Conservation (phyloP, 2,329 filamentous ascomycete genomes). For the Fusarium domesticum region DNA sequence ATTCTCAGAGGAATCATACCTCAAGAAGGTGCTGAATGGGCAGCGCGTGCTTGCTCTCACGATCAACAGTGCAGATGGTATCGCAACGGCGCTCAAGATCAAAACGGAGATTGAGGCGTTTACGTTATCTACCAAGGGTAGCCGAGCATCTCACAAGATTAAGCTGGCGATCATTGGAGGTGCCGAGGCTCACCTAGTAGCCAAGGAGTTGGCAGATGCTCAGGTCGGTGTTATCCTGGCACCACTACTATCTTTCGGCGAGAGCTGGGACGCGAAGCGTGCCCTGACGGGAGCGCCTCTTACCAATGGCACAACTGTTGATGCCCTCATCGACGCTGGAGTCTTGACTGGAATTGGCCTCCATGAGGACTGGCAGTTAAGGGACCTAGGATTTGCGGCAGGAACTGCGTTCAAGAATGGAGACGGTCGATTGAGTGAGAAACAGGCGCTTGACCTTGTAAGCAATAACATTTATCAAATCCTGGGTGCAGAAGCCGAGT, state of each 20-base stretch:
- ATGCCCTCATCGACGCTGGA: constrained; percentile 56
- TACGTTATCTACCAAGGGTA: constrained; percentile 17
- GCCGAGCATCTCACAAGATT: constrained; percentile 33
- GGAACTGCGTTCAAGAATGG: constrained; percentile 59
- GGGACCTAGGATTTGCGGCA: constrained; percentile 58
- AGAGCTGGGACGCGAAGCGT: constrained; percentile 59
- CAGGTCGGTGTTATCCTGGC: constrained; percentile 58
- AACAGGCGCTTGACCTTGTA: constrained; percentile 55
- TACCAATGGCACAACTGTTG: constrained; percentile 61
- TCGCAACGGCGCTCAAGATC: constrained; percentile 56
- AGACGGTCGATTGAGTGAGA: constrained; percentile 49
- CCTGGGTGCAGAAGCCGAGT: constrained; percentile 45
- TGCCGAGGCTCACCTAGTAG: constrained; percentile 61
- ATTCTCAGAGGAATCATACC: constrained; percentile 49
- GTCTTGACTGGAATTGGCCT: constrained; percentile 58
- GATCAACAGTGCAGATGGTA: constrained; percentile 61
- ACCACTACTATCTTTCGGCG: constrained; percentile 54
- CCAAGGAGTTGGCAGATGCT: constrained; percentile 54
- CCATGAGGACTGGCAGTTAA: constrained; percentile 59
- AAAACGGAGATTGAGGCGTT: constrained; percentile 54
- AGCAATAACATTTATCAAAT: constrained; percentile 57
- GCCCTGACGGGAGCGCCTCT: constrained; percentile 62
- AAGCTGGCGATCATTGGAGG: constrained; percentile 59
- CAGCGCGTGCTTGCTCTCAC: constrained; percentile 55
- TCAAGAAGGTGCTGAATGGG: constrained; percentile 53